A percentile compares a stretch with the other conserved stretches of the same genome.
Conservation (phyloP, 2,329 filamentous ascomycete species). For the Clonostachys sp. region DNA sequence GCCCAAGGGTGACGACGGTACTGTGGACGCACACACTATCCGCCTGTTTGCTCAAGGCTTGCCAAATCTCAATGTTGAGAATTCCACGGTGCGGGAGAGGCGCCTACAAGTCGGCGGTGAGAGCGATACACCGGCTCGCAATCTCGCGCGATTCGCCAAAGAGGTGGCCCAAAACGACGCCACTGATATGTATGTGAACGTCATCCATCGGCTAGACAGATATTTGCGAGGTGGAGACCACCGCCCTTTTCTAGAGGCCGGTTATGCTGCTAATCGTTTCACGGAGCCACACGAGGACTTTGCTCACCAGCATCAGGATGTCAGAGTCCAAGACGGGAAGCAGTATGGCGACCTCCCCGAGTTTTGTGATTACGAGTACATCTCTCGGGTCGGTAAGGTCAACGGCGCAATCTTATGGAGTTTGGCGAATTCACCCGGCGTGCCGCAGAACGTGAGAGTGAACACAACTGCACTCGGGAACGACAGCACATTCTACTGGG, state of each 20-base stretch:
- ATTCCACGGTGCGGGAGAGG: conserved; percentile 22
- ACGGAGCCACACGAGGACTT: conserved; percentile 55
- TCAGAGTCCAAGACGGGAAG: conserved; percentile 39
- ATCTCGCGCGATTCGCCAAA: conserved; percentile 48
- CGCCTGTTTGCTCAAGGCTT: conserved; percentile 47
- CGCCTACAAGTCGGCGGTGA: conserved; percentile 43
- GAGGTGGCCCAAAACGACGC: conserved; percentile 46
- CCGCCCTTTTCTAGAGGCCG: conserved; percentile 46
- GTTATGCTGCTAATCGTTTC: conserved; percentile 49
- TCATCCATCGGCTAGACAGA: conserved; percentile 51
- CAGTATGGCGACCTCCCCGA: conserved; percentile 51
- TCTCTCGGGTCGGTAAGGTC: conserved; percentile 46
- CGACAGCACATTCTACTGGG: conserved; percentile 44
- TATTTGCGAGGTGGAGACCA: conserved; percentile 55
- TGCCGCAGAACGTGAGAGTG: conserved; percentile 42
- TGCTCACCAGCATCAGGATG: conserved; percentile 52
- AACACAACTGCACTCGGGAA: conserved; percentile 41
- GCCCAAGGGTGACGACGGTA: conserved; percentile 35
- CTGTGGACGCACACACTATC: conserved; percentile 42
- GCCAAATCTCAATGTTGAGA: conserved; percentile 33
- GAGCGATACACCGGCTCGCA: conserved; percentile 49
- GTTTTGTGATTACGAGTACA: conserved; percentile 53
- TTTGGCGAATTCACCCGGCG: conserved; percentile 44
- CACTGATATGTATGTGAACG: conserved; percentile 49
- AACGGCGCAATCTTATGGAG: conserved; percentile 51